Percentiles rank a stretch among this genome's conserved stretches.
These are phyloP conservation scores for Angophora floribunda DNA, from an alignment of 345 rosid species.

Conservation along the genomic window DNA sequence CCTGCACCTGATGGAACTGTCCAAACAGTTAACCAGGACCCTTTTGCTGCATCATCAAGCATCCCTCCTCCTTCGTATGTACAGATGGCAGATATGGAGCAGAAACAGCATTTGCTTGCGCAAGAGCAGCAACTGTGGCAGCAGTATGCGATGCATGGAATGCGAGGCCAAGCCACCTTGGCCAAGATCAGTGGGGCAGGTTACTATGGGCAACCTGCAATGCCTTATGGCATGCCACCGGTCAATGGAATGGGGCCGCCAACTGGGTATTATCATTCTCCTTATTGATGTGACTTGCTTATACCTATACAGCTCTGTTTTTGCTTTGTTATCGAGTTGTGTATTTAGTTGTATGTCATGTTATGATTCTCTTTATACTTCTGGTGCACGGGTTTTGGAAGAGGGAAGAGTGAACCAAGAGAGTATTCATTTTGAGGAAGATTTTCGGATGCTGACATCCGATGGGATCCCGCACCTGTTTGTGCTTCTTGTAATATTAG, in stretches of 20 bases:
- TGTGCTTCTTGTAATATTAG: neutral
- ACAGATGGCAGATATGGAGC: conserved; percentile 79
- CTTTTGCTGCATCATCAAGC: conserved; percentile 52
- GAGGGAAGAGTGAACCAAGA: neutral
- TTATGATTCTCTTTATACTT: neutral
- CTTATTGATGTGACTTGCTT: conserved; percentile 21
- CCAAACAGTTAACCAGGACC: conserved; percentile 50
- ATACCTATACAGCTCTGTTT: neutral
- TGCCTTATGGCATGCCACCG: conserved; percentile 56
- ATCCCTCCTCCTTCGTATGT: conserved; percentile 74
- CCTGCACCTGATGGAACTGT: conserved; percentile 78
- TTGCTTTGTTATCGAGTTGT: neutral
- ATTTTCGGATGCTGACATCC: neutral
- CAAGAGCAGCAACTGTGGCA: conserved; percentile 68
- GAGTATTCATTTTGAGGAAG: neutral
- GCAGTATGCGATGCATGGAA: conserved; percentile 56
- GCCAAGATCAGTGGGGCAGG: conserved; percentile 27
- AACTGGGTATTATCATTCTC: conserved; percentile 37
- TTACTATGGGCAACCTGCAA: conserved; percentile 21
- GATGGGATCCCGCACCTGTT: neutral
- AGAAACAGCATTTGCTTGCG: conserved; percentile 53
- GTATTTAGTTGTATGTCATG: neutral
- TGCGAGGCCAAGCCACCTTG: conserved; percentile 64
- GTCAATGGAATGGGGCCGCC: conserved; percentile 30
- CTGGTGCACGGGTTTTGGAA: neutral